Evolutionary conservation across 1,284 basidiomycete species (phyloP).

Genomic region (Tetrapyrgos nigripes): DNA sequence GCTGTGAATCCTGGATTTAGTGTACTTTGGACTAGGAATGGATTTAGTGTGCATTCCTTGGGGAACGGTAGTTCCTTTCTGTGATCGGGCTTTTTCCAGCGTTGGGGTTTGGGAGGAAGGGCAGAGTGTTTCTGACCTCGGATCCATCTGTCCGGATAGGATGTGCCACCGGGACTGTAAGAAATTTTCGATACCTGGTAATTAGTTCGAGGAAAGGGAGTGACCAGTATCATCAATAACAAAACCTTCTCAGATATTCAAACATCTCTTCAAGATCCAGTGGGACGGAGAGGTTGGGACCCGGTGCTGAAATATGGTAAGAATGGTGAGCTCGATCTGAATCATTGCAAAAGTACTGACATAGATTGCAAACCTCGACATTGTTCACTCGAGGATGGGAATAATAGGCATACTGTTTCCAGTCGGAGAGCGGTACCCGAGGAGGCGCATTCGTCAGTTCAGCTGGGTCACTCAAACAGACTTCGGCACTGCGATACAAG

Average conservation of each 20-base stretch:
- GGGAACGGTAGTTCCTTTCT: slow-evolving; percentile 46
- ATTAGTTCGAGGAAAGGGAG: not conserved
- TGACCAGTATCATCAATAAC: not conserved
- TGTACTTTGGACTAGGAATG: slow-evolving; percentile 53
- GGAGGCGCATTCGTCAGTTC: slow-evolving; percentile 8
- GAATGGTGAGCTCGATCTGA: not conserved
- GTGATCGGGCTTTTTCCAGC: slow-evolving; percentile 48
- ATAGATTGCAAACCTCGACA: slow-evolving; percentile 41
- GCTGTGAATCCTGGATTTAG: slow-evolving; percentile 44
- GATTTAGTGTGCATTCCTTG: slow-evolving; percentile 58
- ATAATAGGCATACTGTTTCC: slow-evolving; percentile 54
- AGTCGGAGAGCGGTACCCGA: slow-evolving; percentile 40
- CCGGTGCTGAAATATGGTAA: slow-evolving; percentile 13
- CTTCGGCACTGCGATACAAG: not conserved
- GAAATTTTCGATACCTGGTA: slow-evolving; percentile 14
- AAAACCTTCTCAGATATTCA: slow-evolving; percentile 29
- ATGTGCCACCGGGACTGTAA: slow-evolving; percentile 34
- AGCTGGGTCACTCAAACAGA: slow-evolving; percentile 9
- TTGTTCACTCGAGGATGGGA: slow-evolving; percentile 44
- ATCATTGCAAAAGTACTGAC: slow-evolving; percentile 32
- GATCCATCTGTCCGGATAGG: slow-evolving; percentile 55
- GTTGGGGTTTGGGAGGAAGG: slow-evolving; percentile 53
- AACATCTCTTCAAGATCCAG: slow-evolving; percentile 44
- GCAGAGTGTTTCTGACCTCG: slow-evolving; percentile 51
- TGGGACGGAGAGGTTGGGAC: slow-evolving; percentile 22